These are phyloP conservation scores for Tricholoma terreum DNA, from an alignment of 768 basidiomycete species.

Conservation along the genomic window DNA sequence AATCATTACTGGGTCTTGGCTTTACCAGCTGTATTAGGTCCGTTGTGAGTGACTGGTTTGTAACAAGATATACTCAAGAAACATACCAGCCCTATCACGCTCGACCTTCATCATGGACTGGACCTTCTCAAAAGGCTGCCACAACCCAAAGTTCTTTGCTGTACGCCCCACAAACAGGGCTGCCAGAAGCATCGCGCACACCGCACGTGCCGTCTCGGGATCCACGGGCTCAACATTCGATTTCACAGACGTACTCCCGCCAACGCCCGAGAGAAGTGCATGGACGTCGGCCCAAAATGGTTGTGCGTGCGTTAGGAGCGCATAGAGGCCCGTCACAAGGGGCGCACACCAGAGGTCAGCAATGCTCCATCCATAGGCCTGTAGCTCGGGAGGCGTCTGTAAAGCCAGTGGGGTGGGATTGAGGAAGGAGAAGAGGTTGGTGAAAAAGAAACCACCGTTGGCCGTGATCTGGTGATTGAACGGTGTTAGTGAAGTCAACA, in stretches of 20 bases:
- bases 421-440: slow-evolving; percentile 71
- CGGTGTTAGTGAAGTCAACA: not conserved
- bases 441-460: slow-evolving; percentile 80
- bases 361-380: slow-evolving; percentile 81
- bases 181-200: slow-evolving; percentile 66
- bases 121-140: slow-evolving; percentile 14
- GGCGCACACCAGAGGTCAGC: slow-evolving; percentile 87
- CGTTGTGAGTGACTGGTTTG: not conserved
- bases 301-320: slow-evolving; percentile 82
- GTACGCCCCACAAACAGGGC: slow-evolving; percentile 62
- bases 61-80: not conserved
- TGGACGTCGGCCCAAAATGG: slow-evolving; percentile 75
- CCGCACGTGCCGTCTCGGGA: slow-evolving; percentile 62
- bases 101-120: slow-evolving; percentile 6
- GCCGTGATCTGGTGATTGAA: slow-evolving; percentile 50
- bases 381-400: slow-evolving; percentile 76
- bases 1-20: not conserved
- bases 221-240: slow-evolving; percentile 50
- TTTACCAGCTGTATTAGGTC: not conserved
- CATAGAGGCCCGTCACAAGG: slow-evolving; percentile 71
- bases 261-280: slow-evolving; percentile 40
- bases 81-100: slow-evolving; percentile 9
- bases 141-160: slow-evolving; percentile 56
- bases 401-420: slow-evolving; percentile 67
- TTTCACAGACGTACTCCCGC: slow-evolving; percentile 36